phyloP scores from a whole-genome alignment of 2,329 filamentous ascomycete genomes.

The Colletotrichum sublineola region DNA sequence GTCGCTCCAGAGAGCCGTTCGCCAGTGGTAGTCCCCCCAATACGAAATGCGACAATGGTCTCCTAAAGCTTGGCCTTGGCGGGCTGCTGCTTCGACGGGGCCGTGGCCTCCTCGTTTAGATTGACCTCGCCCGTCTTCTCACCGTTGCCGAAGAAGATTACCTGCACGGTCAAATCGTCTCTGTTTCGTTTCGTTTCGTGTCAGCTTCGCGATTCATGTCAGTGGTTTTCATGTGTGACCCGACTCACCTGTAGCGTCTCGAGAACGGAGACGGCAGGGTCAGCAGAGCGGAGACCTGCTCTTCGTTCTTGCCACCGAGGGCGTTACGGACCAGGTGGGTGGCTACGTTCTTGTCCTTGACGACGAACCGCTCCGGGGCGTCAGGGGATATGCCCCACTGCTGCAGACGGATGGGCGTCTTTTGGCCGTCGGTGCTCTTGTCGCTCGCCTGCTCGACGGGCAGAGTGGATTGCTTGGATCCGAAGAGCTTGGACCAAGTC shows the following conservation, averaged over 20 bases:
- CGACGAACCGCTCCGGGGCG: constrained; percentile 85
- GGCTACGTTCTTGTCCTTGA: constrained; percentile 95
- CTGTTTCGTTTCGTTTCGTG: constrained; percentile 57
- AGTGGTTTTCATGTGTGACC: background rate
- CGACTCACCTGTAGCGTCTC: constrained; percentile 82
- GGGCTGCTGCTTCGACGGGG: constrained; percentile 53
- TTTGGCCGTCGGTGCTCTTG: constrained; percentile 75
- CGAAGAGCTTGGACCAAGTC: constrained; percentile 77
- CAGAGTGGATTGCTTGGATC: constrained; percentile 66
- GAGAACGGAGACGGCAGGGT: constrained; percentile 94
- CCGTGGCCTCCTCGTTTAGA: constrained; percentile 89
- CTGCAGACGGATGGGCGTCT: constrained; percentile 86
- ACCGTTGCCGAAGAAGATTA: constrained; percentile 96
- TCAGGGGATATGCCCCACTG: constrained; percentile 89
- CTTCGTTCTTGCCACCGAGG: constrained; percentile 90
- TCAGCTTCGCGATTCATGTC: constrained; percentile 19
- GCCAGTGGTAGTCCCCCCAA: background rate
- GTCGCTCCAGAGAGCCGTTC: background rate
- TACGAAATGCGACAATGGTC: background rate
- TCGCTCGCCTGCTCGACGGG: constrained; percentile 78
- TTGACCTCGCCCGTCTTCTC: constrained; percentile 82
- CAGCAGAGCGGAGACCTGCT: constrained; percentile 92
- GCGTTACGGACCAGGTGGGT: constrained; percentile 97
- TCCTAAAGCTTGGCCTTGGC: constrained; percentile 57
- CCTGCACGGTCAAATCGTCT: constrained; percentile 96